Base-by-base conservation (phyloP, 176 grass and related monocot species). In the Raddia guianensis region DNA sequence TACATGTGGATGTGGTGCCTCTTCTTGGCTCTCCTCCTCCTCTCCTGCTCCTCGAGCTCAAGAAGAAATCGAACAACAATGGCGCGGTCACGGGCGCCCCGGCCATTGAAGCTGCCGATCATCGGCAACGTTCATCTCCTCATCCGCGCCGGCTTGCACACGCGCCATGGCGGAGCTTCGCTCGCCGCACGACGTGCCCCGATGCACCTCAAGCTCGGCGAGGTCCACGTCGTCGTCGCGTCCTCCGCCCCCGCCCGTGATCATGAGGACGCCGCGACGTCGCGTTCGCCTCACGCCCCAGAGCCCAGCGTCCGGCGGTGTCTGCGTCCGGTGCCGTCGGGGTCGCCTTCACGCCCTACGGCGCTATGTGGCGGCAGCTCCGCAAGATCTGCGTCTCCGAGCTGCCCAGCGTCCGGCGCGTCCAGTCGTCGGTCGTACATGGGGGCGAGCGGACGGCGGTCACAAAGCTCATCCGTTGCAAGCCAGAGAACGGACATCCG, bases 111-210 rank as follows among this genome's bases (percentile, higher is more conserved):
- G 12, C 72, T 84, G 10, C 81, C 81, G 7, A 9, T 84, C 19
- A 32, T 84, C 58, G 81, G 81, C 58, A 76, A 51, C 51, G 43
- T 84, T 3, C 81, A 84, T 72, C 70, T 76, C 20, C 72, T 84
- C 7, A 3, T 52, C 11, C 9, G n/a, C 9, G 0, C 2, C 59
- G 27, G 15, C 46, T 45, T 16, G 19, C n/a, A 27, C 81, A 84
- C 72, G 62, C 12, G 6, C 73, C 32, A 46, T 84, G 21, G 48
- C 49, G 4, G 58, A 49, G 40, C 45, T n/a, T 84, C 5, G 60
- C 82, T 16, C 43, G 66, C 8, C 18, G 72, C 13, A 2, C 50
- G 54, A 45, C 33, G 67, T 21, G 44, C 83, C 83, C 33, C 2
- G 5, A 80, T 86, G 67, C 43, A 72, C 59, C 75, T 86, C 58